Conservation (phyloP, 805 yeast genomes). For the Pichia exigua region DNA sequence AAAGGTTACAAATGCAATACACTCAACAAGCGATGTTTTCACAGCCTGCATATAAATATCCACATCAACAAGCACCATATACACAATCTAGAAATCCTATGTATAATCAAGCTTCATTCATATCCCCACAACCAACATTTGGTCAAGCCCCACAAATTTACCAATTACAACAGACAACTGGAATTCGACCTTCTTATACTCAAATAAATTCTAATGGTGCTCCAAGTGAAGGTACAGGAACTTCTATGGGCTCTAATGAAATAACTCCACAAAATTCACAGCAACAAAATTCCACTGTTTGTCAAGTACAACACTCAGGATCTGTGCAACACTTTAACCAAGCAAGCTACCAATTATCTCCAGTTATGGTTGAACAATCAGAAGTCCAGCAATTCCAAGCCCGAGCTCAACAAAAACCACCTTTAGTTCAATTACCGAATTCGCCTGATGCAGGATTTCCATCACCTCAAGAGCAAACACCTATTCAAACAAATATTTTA, state of each 20-base stretch:
- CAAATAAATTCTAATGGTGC: neutral
- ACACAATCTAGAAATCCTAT: neutral
- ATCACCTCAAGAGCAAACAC: neutral
- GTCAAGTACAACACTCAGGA: neutral
- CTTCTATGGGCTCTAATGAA: neutral
- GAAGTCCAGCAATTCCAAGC: neutral
- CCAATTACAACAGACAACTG: constrained; percentile 1
- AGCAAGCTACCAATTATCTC: neutral
- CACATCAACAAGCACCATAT: neutral
- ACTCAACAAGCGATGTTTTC: neutral
- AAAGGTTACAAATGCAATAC: constrained; percentile 2
- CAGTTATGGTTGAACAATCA: neutral
- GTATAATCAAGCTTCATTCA: neutral
- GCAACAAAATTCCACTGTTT: neutral
- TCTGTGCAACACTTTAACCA: neutral
- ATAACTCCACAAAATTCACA: neutral
- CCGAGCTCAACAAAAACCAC: neutral
- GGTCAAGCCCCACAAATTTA: constrained; percentile 1
- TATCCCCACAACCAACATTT: constrained; percentile 6
- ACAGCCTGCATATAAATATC: neutral
- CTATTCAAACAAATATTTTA: neutral
- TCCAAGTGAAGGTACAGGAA: neutral
- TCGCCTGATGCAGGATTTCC: neutral
- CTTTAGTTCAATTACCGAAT: neutral
- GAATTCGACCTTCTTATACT: neutral